Evolutionary conservation across 805 yeast genomes (phyloP).

Genomic region (Schwanniomyces yamadae): DNA sequence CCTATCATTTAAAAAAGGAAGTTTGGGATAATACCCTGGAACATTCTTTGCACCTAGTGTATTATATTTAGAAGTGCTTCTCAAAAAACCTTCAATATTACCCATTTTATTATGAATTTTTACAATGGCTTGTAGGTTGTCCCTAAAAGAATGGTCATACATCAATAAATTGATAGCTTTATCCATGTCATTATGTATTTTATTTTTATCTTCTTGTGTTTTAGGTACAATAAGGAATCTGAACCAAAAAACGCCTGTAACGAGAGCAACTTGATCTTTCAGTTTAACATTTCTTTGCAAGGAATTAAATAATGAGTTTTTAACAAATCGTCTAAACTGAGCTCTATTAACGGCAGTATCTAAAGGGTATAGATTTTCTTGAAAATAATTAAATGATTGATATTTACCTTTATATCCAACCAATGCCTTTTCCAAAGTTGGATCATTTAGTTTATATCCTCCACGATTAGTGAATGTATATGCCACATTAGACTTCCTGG

Average conservation of each 20-base stretch:
- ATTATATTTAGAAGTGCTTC: constrained; percentile 8
- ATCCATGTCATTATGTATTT: constrained; percentile 10
- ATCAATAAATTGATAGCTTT: constrained; percentile 10
- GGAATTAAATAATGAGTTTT: constrained; percentile 15
- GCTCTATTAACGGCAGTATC: constrained; percentile 33
- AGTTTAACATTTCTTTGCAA: constrained; percentile 6
- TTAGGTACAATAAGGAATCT: constrained; percentile 19
- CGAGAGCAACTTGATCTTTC: constrained; percentile 8
- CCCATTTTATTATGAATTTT: constrained; percentile 5
- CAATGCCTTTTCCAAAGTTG: constrained; percentile 18
- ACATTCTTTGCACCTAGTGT: constrained; percentile 14
- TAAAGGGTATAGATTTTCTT: constrained; percentile 25
- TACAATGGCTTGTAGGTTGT: neutral
- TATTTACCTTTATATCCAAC: constrained; percentile 29
- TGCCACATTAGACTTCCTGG: constrained; percentile 40
- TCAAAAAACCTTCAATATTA: constrained; percentile 3
- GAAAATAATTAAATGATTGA: constrained; percentile 19
- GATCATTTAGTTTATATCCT: constrained; percentile 26
- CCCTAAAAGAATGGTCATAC: constrained; percentile 4
- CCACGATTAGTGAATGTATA: constrained; percentile 31
- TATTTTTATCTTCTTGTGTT: constrained; percentile 14
- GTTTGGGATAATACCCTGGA: constrained; percentile 19
- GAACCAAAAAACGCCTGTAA: constrained; percentile 27
- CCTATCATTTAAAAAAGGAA: constrained; percentile 19
- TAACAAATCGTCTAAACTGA: constrained; percentile 23